Conservation (phyloP, 2,329 filamentous ascomycete species). For the Botryosphaeria dothidea region DNA sequence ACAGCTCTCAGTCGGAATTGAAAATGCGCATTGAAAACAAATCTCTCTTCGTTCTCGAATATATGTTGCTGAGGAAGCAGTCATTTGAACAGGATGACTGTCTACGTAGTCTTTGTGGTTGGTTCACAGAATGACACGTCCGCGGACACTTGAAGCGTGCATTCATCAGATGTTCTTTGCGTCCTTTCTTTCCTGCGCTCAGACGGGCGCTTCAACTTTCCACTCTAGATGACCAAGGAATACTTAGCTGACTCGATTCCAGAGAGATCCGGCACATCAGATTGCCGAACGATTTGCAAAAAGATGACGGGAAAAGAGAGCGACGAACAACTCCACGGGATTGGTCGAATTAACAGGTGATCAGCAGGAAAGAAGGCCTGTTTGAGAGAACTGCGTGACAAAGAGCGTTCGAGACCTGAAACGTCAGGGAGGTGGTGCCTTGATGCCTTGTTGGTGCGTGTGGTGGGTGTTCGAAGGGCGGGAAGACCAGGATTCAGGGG, state of each 20-base stretch:
- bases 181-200: background rate
- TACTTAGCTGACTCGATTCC: background rate
- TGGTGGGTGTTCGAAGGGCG: background rate
- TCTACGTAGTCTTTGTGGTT: background rate
- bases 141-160: background rate
- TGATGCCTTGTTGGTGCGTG: background rate
- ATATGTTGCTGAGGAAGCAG: background rate
- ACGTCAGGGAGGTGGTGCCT: background rate
- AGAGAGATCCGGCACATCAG: background rate
- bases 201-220: background rate
- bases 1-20: slow-evolving; percentile 11
- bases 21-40: slow-evolving; percentile 10
- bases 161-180: too few species aligned
- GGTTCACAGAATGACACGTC: background rate
- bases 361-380: background rate
- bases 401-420: background rate
- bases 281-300: background rate
- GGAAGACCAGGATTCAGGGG: background rate
- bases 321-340: background rate
- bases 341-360: background rate
- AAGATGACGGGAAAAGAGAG: background rate
- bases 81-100: background rate
- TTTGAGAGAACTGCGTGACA: background rate
- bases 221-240: background rate
- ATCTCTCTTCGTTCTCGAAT: background rate